Base-by-base conservation (phyloP, 164 flowering plant genomes). In the Stephania japonica region DNA sequence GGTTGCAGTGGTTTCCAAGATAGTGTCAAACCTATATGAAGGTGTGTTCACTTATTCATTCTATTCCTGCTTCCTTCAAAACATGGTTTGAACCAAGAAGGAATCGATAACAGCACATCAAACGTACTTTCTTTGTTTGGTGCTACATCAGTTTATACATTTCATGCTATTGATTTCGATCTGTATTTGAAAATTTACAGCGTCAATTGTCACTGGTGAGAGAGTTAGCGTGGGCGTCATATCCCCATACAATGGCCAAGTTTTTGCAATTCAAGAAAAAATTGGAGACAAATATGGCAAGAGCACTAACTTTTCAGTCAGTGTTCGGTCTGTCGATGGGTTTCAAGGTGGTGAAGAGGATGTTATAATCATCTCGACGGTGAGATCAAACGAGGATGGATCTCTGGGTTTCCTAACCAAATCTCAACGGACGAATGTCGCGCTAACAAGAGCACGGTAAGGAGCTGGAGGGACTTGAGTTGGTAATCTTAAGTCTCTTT, bases 271-370 rank as follows among this genome's bases (percentile, higher is more conserved):
- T 38, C 73, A 74, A 56, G 75, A 77, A 26, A 82, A 73, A 41
- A 50, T 88, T 63, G 80, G 80, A n/a, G 26, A 47, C 6, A 78
- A 76, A 65, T 87, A 81, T 74, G 76, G 49, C 0, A 38, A 18
- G 0, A 1, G 18, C 4, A 47, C 50, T 53, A 69, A 77, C 42
- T 83, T 87, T 50, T 10, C 66, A 1, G 80, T 85, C 63, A 81
- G 81, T 21, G 82, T 87, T 47, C 77, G 72, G 49, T 72, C 88
- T 19, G 71, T 88, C 64, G 91, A 88, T 77, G 88, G 86, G 8
- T 88, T 86, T 70, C 88, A 87, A 71, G 90, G 88, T 12, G 83
- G 86, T 8, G 86, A 84, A 72, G 82, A 78, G 41, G 85, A 84
- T 59, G 61, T 84, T 1, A 80, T 84, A n/a, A 79, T 84, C 13